Percentiles rank a stretch among this genome's conserved stretches.
phyloP scores from a whole-genome alignment of 2,329 filamentous ascomycete genomes.

The Fusarium sororula region DNA sequence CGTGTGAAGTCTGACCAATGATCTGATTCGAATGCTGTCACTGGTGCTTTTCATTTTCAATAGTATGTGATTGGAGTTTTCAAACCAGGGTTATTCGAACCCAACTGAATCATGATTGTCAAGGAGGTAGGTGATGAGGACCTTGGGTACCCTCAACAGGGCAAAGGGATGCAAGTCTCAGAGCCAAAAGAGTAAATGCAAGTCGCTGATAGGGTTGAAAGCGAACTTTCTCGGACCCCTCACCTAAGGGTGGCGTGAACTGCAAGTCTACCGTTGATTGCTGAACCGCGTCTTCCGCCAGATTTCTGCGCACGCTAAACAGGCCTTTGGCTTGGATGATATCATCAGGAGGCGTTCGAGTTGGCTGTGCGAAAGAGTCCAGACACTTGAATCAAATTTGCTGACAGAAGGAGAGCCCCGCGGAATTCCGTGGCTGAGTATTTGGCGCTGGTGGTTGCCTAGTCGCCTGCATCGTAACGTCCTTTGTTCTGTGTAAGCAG shows the following conservation, averaged over 20 bases:
- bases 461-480: too few species aligned
- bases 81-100: not conserved
- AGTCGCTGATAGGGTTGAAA: not conserved
- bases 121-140: not conserved
- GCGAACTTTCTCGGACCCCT: not conserved
- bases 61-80: not conserved
- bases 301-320: not conserved
- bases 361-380: accelerated
- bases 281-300: not conserved
- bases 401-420: not conserved
- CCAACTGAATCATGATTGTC: not conserved
- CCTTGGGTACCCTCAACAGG: not conserved
- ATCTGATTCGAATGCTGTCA: not conserved
- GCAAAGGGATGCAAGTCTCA: not conserved
- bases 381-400: too few species aligned
- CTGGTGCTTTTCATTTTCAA: not conserved
- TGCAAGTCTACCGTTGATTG: not conserved
- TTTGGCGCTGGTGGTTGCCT: too few species aligned
- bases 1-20: not conserved
- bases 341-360: not conserved
- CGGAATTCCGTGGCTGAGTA: too few species aligned
- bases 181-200: accelerated
- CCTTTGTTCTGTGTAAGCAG: not conserved
- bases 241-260: not conserved
- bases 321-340: not conserved